phyloP scores from a whole-genome alignment of 345 rosid species.

The Rhizophora apiculata region DNA sequence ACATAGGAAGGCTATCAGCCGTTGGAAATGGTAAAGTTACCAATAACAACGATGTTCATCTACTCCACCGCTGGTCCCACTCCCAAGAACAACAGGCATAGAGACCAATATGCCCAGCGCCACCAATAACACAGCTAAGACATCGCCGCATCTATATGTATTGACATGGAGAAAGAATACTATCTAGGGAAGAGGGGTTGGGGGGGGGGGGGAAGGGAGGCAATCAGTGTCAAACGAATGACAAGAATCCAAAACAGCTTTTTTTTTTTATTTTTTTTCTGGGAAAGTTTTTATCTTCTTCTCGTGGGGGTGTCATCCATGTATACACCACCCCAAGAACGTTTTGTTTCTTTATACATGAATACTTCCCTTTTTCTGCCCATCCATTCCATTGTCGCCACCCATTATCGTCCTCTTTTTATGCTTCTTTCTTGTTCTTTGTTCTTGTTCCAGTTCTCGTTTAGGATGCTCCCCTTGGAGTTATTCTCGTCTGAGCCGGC shows the following conservation, averaged over 20 bases:
- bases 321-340: background rate
- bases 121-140: background rate
- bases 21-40: constrained; percentile 2
- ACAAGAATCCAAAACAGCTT: constrained; percentile 27
- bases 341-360: background rate
- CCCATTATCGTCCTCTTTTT: too few relatives aligned
- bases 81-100: constrained; percentile 11
- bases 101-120: constrained; percentile 29
- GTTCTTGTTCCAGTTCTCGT: too few relatives aligned
- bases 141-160: background rate
- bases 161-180: background rate
- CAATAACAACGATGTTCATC: constrained; percentile 5
- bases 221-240: constrained; percentile 17
- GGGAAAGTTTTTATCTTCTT: background rate
- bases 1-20: constrained; percentile 9
- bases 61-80: background rate
- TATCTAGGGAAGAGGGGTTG: too few relatives aligned
- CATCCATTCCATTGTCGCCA: too few relatives aligned
- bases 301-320: background rate
- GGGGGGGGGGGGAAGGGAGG: background rate
- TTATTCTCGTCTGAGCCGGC: too few relatives aligned
- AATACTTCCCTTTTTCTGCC: too few relatives aligned
- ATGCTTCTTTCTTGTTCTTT: too few relatives aligned
- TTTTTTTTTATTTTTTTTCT: background rate
- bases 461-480: too few relatives aligned